Base-by-base conservation (phyloP, 306 rosid genomes). In the Cicer cuneatum region DNA sequence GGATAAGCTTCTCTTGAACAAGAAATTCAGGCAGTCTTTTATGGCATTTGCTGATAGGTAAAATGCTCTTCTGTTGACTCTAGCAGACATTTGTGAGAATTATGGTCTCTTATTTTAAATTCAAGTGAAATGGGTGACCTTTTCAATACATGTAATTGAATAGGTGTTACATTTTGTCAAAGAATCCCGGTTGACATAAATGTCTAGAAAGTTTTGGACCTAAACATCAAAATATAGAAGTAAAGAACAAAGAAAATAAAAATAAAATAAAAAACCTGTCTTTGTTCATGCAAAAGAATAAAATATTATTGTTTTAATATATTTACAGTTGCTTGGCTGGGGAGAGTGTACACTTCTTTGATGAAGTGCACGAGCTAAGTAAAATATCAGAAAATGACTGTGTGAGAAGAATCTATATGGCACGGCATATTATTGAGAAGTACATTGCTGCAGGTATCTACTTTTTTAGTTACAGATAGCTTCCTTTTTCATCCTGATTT, bases 271-370 rank as follows among this genome's bases (percentile, higher is more conserved):
- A 61, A 41, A 6, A 2, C 42, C 9, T 13, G 59, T 53, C 33
- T 56, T 62, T 40, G 37, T 60, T 65, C 60, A 7, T 19, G 46
- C 75, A 47, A 66, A 69, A 40, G 13, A 37, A 48, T 38, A 60
- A 61, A 29, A 52, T 33, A 54, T 56, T 40, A 15, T 56, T 66
- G 74, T 70, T 79, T 72, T 21, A 59, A 74, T 74, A 72, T 80
- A 83, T 70, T 76, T 80, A 72, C 95, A 94, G 99, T 81, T 94
- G 95, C 87, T 88, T 93, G 90, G 98, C 98, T 77, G 98, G 98
- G 85, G 98, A 93, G 90, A 91, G 89, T 69, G 93, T 88, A 73
- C 96, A 91, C 86, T 91, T 93, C 81, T 88, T 83, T 40, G 90
- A 93, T 69, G 98, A 93, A 81, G 96, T 93, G 42, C 87, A 89